phyloP scores from a whole-genome alignment of 169 alveolate species.

The Toxoplasma gondii region DNA sequence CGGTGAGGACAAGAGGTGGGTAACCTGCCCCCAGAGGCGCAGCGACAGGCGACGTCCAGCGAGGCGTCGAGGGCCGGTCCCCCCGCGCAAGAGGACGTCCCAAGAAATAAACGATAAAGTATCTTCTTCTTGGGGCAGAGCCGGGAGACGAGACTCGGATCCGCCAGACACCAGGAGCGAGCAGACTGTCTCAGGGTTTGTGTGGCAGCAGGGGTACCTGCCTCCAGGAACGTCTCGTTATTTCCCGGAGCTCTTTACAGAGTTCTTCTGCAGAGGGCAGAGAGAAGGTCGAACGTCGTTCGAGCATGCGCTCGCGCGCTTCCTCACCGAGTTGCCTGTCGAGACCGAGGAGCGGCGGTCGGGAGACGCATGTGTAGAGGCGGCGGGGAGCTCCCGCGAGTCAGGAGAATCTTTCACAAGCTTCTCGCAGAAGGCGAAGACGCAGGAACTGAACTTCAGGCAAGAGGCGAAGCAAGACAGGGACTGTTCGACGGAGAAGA shows the following conservation, averaged over 20 bases:
- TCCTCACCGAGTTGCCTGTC: not conserved
- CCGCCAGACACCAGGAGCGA: not conserved
- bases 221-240: not conserved
- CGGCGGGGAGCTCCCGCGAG: no score
- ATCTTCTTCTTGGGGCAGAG: no score
- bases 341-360: not conserved
- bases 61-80: no score
- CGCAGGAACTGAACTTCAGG: not conserved
- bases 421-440: no score
- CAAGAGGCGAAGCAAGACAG: not conserved
- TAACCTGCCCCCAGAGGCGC: not conserved
- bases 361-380: no score
- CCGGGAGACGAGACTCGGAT: not conserved
- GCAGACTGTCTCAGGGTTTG: not conserved
- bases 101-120: no score
- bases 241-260: not conserved
- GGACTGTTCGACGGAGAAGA: not conserved
- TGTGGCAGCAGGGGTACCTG: not conserved
- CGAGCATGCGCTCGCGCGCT: not conserved
- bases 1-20: not conserved
- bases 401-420: no score
- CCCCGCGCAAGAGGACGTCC: no score
- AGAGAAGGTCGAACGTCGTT: not conserved
- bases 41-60: no score
- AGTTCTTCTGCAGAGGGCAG: not conserved